Evolutionary conservation across 495 filamentous ascomycete species (phyloP), one percentile per base, ranked within the genome.

Genomic region (Penicillium macrosclerotiorum): DNA sequence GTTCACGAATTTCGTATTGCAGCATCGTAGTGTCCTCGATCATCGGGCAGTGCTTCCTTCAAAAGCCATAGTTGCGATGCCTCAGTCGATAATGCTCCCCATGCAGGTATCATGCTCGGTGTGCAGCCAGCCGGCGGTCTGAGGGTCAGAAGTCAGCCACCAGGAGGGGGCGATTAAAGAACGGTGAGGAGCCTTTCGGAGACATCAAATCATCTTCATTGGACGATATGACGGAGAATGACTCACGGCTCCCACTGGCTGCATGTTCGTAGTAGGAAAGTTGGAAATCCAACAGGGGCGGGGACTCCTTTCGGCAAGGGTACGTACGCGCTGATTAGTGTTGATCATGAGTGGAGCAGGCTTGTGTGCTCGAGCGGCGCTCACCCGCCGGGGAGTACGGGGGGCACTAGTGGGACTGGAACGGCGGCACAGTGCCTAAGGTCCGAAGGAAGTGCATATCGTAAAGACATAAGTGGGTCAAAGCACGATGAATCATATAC

Each of bases 241-340:
- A 49, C 29, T 48, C 45, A 48, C 29, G 37, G 14, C n/a, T 41
- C 45, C 37, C 16, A 20, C 37, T 22, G 37, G 37, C 13, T 41
- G 29, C 37, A 41, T 37, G 24, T 19, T 19, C 18, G 19, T 17
- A 34, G 14, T 18, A 4, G 20, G 18, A 3, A 13, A 43, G 12
- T 33, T 39, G 46, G 46, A 35, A 24, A 26, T 29, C 46, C 46
- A 39, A 29, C 12, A 36, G 32, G n/a, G n/a, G 42, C 42, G 43
- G 43, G 43, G 29, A 35, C 45, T 30, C 4, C 8, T 47, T 47
- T 19, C 2, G 44, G 34, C 6, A 6, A 32, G 16, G 26, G 11
- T 17, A 17, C 7, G 31, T 17, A 1, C 1, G 12, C 12, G 12
- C 31, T 3, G 6, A 7, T n/a, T n/a, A n/a, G n/a, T n/a, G n/a